Conservation (phyloP, 805 yeast genomes). For the Suhomyces sp. region DNA sequence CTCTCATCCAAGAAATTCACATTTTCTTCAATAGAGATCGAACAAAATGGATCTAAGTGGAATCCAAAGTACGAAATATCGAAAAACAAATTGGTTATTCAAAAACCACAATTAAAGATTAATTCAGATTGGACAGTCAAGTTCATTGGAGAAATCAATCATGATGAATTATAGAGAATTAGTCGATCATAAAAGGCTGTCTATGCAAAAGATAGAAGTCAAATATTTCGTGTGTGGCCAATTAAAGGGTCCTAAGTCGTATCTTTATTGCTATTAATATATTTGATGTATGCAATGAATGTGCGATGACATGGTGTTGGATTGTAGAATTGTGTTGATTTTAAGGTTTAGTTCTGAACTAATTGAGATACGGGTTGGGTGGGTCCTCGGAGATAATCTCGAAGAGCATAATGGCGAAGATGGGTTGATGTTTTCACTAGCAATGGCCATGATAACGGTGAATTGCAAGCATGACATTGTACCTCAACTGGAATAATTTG, state of each 20-base stretch:
- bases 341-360: too few relatives aligned
- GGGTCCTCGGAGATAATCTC: constrained; percentile 13
- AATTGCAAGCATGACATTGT: constrained; percentile 18
- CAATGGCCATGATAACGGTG: constrained; percentile 16
- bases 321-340: too few relatives aligned
- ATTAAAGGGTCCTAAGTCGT: too few relatives aligned
- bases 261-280: too few relatives aligned
- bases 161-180: constrained; percentile 30
- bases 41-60: constrained; percentile 42
- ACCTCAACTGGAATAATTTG: constrained; percentile 7
- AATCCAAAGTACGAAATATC: constrained; percentile 19
- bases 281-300: too few relatives aligned
- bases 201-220: too few relatives aligned
- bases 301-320: too few relatives aligned
- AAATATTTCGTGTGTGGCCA: too few relatives aligned
- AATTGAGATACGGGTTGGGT: too few relatives aligned
- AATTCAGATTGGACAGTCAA: constrained; percentile 48
- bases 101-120: constrained; percentile 51
- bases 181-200: too few relatives aligned
- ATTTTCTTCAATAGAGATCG: constrained; percentile 24
- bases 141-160: constrained; percentile 14
- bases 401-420: constrained; percentile 18
- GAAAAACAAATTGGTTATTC: constrained; percentile 29
- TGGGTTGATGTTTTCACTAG: constrained; percentile 21
- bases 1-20: constrained; percentile 32